Base-by-base conservation (phyloP, 108 stramenopile species). In the Nannochloropsis gaditana region DNA sequence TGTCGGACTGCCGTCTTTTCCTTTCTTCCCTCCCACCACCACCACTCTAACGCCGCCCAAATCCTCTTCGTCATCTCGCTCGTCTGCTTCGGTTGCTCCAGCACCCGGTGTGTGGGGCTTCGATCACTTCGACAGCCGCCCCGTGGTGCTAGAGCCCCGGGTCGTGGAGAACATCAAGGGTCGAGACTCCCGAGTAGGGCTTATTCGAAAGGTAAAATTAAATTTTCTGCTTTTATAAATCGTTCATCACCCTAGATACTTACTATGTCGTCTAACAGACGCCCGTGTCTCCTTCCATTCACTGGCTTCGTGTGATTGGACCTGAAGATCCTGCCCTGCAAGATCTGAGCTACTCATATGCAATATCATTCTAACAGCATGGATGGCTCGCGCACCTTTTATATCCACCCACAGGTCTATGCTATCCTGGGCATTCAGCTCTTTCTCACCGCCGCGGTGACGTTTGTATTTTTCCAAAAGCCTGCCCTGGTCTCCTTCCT, bases 141-240 rank as follows among this genome's bases (percentile, higher is more conserved):
- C 59, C 3, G 15, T 73, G 59, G 59, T 73, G 59, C n/a, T 73
- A n/a, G 59, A 73, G 59, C 59, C 59, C 19, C 59, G 59, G 59
- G 59, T 73, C 19, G 59, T 73, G n/a, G 59, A 73, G n/a, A 73
- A 73, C n/a, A 73, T 73, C 59, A 73, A 73, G 59, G n/a, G 59
- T 73, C 59, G 59, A 73, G 59, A 73, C 59, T 73, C 59, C 19
- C 59, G 59, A 4, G 59, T 73, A n/a, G 59, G 59, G 2, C n/a
- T 73, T 15, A 73, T 73, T 73, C 59, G 59, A 73, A 73, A 73
- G 59, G 59, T 73, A 3, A 73, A 73, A 73, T 8, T 2, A 73
- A n/a, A 73, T 73, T 73, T n/a, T 3, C 59, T 6, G n/a, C n/a
- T 3, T 73, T 3, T 2, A 8, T 73, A 73, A 1, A 50, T 73